phyloP scores from a whole-genome alignment of 805 yeast species.

The Kluyveromyces siamensis region DNA sequence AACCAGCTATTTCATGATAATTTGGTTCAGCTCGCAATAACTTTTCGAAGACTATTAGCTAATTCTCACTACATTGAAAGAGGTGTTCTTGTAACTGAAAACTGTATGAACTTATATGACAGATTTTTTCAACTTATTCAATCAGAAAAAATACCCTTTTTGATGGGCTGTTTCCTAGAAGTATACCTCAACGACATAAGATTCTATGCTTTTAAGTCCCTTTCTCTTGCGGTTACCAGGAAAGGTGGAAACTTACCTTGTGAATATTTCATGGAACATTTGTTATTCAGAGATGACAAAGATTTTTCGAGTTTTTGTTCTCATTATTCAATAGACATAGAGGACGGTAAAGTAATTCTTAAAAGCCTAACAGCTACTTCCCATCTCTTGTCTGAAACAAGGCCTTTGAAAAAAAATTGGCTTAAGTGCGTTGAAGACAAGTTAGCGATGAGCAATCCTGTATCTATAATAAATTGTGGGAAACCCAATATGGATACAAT shows the following conservation, averaged over 20 bases:
- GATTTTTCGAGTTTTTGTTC: constrained; percentile 49
- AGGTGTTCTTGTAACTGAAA: constrained; percentile 44
- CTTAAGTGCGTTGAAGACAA: constrained; percentile 35
- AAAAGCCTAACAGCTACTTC: constrained; percentile 33
- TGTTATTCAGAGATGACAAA: constrained; percentile 59
- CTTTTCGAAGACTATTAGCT: constrained; percentile 55
- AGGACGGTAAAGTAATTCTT: constrained; percentile 37
- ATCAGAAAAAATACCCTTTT: constrained; percentile 46
- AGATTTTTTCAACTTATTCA: constrained; percentile 54
- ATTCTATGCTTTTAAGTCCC: constrained; percentile 58
- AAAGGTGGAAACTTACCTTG: constrained; percentile 60
- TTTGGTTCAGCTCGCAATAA: constrained; percentile 60
- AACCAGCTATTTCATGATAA: constrained; percentile 40
- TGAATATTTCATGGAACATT: constrained; percentile 34
- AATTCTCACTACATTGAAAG: constrained; percentile 52
- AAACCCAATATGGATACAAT: constrained; percentile 14
- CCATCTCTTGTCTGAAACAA: constrained; percentile 28
- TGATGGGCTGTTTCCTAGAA: constrained; percentile 68
- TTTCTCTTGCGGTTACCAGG: constrained; percentile 59
- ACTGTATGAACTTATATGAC: constrained; percentile 50
- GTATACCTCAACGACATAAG: constrained; percentile 73
- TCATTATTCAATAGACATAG: constrained; percentile 49
- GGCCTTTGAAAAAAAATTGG: constrained; percentile 40
- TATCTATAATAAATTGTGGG: constrained; percentile 35
- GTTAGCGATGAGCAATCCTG: constrained; percentile 21